Evolutionary conservation across 2,329 filamentous ascomycete genomes (phyloP), one percentile per base, ranked within the genome.

Genomic region (Stylonectria norvegica): DNA sequence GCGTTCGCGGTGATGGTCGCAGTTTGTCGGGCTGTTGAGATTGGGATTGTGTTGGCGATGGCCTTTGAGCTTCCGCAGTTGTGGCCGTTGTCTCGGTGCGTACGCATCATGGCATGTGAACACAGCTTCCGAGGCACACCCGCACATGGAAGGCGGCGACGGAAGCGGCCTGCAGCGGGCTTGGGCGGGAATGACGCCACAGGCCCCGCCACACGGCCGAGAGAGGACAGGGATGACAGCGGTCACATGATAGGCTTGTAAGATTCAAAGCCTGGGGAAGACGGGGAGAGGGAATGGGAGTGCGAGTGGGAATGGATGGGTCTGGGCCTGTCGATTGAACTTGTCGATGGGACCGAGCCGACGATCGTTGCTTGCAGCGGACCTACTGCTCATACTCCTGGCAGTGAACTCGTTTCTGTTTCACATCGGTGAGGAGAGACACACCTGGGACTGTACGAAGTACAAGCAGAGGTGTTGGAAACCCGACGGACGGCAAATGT

Each of bases 191-290:
- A 56, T 57, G 54, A 57, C 52, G 52, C 49, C 52, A 57, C 50
- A 40, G 40, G 38, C 22, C 34, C 28, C 37, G 25, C 31, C n/a
- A n/a, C n/a, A n/a, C n/a, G n/a, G n/a, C n/a, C n/a, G n/a, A n/a
- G n/a, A 11, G 29, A 9, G 14, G 28, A 8, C 9, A 11, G 20
- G 20, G 7, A 36, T 18, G 17, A 19, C 20, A 29, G 33, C 41
- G 42, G 56, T 57, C 54, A 57, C 54, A 56, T 57, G 54, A 57
- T 47, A 9, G 5, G 6, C 2, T 36, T 35, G 34, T 34, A 42
- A n/a, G n/a, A n/a, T n/a, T n/a, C n/a, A 56, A 55, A 55, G 47
- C 53, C 52, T 51, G 53, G 53, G 54, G 50, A 47, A 41, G 53
- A 45, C 42, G 55, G 49, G 53, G 53, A 46, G 52, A 33, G 35